Evolutionary conservation across 176 grass and related monocot species (phyloP), one percentile per base, ranked within the genome.

Genomic region (Hsuehochloa calcarea): DNA sequence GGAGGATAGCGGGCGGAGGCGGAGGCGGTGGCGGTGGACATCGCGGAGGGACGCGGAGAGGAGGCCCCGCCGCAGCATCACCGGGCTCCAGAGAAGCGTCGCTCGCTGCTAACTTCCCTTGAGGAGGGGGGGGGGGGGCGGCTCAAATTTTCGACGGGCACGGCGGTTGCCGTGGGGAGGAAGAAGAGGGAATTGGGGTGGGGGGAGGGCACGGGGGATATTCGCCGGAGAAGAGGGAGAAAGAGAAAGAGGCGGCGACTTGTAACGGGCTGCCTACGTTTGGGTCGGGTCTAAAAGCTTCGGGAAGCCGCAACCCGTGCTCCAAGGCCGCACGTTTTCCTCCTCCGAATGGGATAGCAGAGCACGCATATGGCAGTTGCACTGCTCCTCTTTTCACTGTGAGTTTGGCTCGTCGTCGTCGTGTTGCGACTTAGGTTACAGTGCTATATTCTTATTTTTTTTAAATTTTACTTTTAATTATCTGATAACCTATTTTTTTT

Each of bases 11-110:
- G 16, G 82, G 61, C 54, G 87, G 59, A 16, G 68, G n/a, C 56
- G 89, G 46, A 34, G 92, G 3, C 47, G 83, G 37, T 46, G 92
- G 68, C 47, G 74, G 45, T 22, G 41, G 5, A 43, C 3, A 71
- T 60, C 59, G 80, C 84, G 77, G 73, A 85, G 65, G 83, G 68
- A 8, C 3, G 67, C 40, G 37, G 52, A 60, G 70, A 82, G 70
- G 83, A 85, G 74, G 73, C 3, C 63, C 79, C 77, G 85, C 27
- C 85, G 88, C 68, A 89, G 55, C 87, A 94, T 85, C 86, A 84
- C 84, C 80, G 67, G 66, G 44, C 13, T n/a, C 22, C 45, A 25
- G 74, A 31, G 74, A 58, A 46, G 75, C 58, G 70, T 49, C 38
- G 39, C 1, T 20, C 34, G 41, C 16, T 35, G 20, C 15, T 26